A percentile compares a stretch with the other conserved stretches of the same genome.
phyloP scores from a whole-genome alignment of 805 yeast species.

The Komagataella kurtzmanii region DNA sequence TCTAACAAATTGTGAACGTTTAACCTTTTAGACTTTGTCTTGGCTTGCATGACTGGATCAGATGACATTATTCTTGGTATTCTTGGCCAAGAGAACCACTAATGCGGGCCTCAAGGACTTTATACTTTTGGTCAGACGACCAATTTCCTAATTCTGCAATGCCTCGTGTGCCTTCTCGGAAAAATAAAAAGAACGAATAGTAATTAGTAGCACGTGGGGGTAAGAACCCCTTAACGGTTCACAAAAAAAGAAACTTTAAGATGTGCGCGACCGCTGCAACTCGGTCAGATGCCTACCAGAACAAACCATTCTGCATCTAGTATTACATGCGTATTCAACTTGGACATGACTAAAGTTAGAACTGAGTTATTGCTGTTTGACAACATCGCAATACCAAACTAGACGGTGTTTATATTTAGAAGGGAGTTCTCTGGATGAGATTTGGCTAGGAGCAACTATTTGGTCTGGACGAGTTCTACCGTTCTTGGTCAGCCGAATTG shows the following conservation, averaged over 20 bases:
- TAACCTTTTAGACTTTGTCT: background rate
- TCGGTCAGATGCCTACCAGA: too few relatives aligned
- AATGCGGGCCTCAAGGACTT: background rate
- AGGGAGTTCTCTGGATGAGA: too few relatives aligned
- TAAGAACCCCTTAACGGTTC: background rate
- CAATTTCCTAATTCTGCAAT: background rate
- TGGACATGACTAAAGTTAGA: too few relatives aligned
- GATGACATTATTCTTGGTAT: background rate
- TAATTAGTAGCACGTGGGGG: background rate
- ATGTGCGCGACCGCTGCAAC: background rate
- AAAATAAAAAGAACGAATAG: too few relatives aligned
- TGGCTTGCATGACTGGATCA: background rate
- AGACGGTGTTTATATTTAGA: too few relatives aligned
- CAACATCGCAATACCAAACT: too few relatives aligned
- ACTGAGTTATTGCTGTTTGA: too few relatives aligned
- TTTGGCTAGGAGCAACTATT: too few relatives aligned
- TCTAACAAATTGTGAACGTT: conserved; percentile 62
- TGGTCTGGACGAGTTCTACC: too few relatives aligned
- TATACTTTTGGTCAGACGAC: background rate
- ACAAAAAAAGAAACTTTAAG: background rate
- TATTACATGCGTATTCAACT: too few relatives aligned
- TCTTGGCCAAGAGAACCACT: background rate
- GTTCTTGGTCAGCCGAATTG: too few relatives aligned
- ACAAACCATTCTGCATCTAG: too few relatives aligned
- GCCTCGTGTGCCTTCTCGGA: background rate